phyloP scores from a whole-genome alignment of 345 rosid genomes.

The Eucalyptus regnans region DNA sequence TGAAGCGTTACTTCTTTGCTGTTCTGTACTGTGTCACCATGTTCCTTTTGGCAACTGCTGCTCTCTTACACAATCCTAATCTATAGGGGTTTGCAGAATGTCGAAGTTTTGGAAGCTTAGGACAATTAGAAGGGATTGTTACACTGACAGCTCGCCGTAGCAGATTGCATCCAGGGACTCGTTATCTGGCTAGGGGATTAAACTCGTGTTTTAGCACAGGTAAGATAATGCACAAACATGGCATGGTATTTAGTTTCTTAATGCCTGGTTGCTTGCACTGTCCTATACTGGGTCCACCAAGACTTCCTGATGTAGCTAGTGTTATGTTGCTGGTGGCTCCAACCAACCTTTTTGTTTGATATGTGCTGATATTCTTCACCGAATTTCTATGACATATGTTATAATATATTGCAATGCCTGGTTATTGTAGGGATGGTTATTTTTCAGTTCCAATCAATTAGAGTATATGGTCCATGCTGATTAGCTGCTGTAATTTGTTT shows the following conservation, averaged over 20 bases:
- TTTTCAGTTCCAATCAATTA: not conserved
- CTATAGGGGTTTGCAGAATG: constrained; percentile 97
- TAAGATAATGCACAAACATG: constrained; percentile 11
- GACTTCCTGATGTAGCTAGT: not conserved
- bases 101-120: constrained; percentile 84
- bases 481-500: not conserved
- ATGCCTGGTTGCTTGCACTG: not conserved
- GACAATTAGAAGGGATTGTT: constrained; percentile 89
- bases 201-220: constrained; percentile 97
- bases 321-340: not conserved
- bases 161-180: constrained; percentile 96
- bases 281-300: not conserved
- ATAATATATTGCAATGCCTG: not conserved
- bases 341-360: not conserved
- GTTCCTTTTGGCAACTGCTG: not conserved
- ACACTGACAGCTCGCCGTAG: constrained; percentile 94
- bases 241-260: not conserved
- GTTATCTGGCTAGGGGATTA: constrained; percentile 96
- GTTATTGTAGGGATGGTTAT: not conserved
- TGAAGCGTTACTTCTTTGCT: not conserved
- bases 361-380: not conserved
- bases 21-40: not conserved
- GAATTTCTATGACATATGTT: not conserved
- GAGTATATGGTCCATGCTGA: not conserved
- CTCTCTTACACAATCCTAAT: constrained; percentile 48